phyloP scores from a whole-genome alignment of 106 monocot species.

The Narthecium ossifragum region DNA sequence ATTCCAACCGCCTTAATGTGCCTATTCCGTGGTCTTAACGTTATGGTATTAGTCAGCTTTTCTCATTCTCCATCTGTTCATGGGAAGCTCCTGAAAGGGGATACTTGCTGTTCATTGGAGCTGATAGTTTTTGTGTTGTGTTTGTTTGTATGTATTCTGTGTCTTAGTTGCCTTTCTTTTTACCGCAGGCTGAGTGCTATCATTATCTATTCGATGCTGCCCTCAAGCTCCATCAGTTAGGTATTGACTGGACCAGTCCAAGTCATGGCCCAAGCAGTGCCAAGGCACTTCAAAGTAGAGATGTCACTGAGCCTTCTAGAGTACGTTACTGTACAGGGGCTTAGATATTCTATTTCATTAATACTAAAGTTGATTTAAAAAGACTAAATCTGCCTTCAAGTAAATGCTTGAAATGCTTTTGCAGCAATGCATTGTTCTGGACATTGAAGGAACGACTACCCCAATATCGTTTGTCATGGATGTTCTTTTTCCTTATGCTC shows the following conservation, averaged over 20 bases:
- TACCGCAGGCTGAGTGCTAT: conserved; percentile 82
- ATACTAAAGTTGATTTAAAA: too few relatives aligned
- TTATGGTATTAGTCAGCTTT: too few relatives aligned
- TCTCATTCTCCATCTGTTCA: too few relatives aligned
- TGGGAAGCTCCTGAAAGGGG: too few relatives aligned
- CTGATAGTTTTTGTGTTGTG: neutral
- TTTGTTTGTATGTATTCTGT: neutral
- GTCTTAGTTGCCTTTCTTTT: conserved; percentile 6
- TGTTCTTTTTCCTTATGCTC: conserved; percentile 93
- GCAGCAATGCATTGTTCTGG: conserved; percentile 82
- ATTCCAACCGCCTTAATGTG: too few relatives aligned
- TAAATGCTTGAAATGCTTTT: too few relatives aligned
- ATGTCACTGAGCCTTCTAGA: conserved; percentile 30
- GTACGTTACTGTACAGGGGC: conserved; percentile 33
- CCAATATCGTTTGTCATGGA: conserved; percentile 97
- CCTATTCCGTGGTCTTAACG: too few relatives aligned
- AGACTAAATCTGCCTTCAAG: too few relatives aligned
- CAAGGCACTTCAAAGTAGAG: conserved; percentile 31
- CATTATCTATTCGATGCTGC: conserved; percentile 98
- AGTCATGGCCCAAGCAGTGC: conserved; percentile 44
- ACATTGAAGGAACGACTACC: conserved; percentile 98
- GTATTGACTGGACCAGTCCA: conserved; percentile 80
- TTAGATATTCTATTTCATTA: too few relatives aligned
- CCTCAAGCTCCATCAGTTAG: conserved; percentile 69
- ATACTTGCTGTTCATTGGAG: too few relatives aligned